Base-by-base conservation (phyloP, 257 asterid genomes). In the Scutellaria galericulata region DNA sequence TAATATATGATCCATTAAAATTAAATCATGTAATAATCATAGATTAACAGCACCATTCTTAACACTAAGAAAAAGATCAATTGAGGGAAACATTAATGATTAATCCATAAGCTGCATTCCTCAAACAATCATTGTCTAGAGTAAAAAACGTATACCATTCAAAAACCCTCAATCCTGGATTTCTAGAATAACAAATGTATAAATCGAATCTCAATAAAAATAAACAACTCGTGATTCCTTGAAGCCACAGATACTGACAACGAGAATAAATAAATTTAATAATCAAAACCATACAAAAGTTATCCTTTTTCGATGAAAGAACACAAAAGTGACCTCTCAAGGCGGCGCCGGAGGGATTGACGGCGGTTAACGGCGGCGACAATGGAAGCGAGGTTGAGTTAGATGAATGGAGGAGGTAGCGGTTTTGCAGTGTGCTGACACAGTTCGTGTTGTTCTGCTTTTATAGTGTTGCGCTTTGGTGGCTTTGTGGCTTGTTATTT, bases 61-160 rank as follows among this genome's bases (percentile, higher is more conserved):
- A 14, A 70, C 51, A 57, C 51, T 6, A 35, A 14, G 31, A n/a
- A 9, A 18, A 52, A 71, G 45, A 15, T 51, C 5, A 31, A 2
- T 41, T 41, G 45, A 42, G n/a, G 42, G 58, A 53, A 67, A 5
- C 41, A 20, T 10, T 46, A 56, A 52, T 31, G 37, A 46, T 7
- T 70, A 58, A 64, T 24, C 51, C 18, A 15, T 40, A 37, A 69
- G 68, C 46, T 53, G 62, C 62, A 70, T 70, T 77, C 68, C 51
- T 67, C 64, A 58, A 39, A 46, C 41, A 64, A 4, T 22, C 66
- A 45, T 56, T 40, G 37, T 20, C 42, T 15, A 50, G 60, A 67
- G 45, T n/a, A 35, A 58, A 22, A 64, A 31, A 31, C 37, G 0
- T 56, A 50, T 14, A 18, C 27, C 10, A 41, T 39, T 57, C 20